Evolutionary conservation across 2,329 filamentous ascomycete species (phyloP).

Genomic region (Escovopsis sp.): DNA sequence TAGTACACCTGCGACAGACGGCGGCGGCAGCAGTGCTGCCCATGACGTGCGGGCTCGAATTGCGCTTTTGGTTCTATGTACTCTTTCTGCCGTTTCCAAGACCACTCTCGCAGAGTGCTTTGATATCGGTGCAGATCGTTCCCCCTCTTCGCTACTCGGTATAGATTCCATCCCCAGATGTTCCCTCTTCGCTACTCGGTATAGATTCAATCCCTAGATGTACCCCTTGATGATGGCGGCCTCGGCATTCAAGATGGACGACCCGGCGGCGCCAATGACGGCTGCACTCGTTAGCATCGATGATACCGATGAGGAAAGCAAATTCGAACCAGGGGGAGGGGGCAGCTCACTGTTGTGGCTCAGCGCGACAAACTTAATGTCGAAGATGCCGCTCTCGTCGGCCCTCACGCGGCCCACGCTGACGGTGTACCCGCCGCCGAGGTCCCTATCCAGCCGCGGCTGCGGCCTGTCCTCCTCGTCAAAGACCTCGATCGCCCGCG

Average conservation of each 20-base stretch:
- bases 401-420: slow-evolving; percentile 78
- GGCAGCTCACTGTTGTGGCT: slow-evolving; percentile 55
- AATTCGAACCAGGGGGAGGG: background rate
- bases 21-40: too few relatives aligned
- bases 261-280: slow-evolving; percentile 91
- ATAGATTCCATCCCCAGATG: too few relatives aligned
- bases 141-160: too few relatives aligned
- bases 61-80: too few relatives aligned
- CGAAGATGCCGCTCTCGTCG: slow-evolving; percentile 79
- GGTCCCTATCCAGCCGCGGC: slow-evolving; percentile 76
- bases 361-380: slow-evolving; percentile 86
- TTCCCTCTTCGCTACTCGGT: too few relatives aligned
- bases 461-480: slow-evolving; percentile 85
- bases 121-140: too few relatives aligned
- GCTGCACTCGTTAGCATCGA: slow-evolving; percentile 26
- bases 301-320: too few relatives aligned
- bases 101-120: too few relatives aligned
- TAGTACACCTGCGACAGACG: too few relatives aligned
- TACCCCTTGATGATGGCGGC: slow-evolving; percentile 82
- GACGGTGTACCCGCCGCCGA: slow-evolving; percentile 75
- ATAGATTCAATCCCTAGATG: slow-evolving; percentile 30
- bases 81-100: too few relatives aligned
- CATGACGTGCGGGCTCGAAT: too few relatives aligned
- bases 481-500: slow-evolving; percentile 70
- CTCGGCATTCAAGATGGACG: slow-evolving; percentile 88